phyloP scores from a whole-genome alignment of 1,284 basidiomycete genomes.

The Clitocybe nebularis region DNA sequence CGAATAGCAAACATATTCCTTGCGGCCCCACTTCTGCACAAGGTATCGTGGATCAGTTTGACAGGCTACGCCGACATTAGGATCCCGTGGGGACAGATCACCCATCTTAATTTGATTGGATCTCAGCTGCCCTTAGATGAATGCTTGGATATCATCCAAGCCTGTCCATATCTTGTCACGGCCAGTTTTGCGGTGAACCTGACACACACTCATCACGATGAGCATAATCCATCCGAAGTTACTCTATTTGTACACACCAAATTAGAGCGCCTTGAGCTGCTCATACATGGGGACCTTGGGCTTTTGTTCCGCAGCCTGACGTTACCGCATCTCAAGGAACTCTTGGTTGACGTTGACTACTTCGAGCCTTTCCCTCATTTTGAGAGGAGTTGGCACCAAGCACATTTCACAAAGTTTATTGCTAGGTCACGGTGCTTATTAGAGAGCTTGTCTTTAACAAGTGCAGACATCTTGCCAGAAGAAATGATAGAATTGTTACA shows the following conservation, averaged over 20 bases:
- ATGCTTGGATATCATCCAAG: constrained; percentile 16
- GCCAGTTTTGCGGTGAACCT: constrained; percentile 12
- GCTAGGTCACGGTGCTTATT: constrained; percentile 21
- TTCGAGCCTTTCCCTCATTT: constrained; percentile 12
- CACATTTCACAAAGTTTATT: constrained; percentile 19
- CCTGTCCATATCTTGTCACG: constrained; percentile 14
- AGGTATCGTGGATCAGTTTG: constrained; percentile 21
- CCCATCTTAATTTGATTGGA: constrained; percentile 13
- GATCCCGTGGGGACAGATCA: constrained; percentile 17
- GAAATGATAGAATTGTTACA: constrained; percentile 21
- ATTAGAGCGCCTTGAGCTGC: constrained; percentile 12
- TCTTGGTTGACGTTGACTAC: constrained; percentile 13
- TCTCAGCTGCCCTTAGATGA: constrained; percentile 14
- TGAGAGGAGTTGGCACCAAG: constrained; percentile 20
- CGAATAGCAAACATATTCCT: constrained; percentile 17
- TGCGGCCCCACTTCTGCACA: constrained; percentile 21
- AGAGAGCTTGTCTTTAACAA: constrained; percentile 19
- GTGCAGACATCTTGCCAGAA: constrained; percentile 20
- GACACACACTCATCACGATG: constrained; percentile 5
- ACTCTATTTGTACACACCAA: constrained; percentile 5
- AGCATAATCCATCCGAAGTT: constrained; percentile 2
- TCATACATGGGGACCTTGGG: constrained; percentile 11
- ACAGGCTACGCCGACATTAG: constrained; percentile 11
- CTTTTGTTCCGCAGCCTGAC: constrained; percentile 13
- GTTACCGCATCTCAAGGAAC: constrained; percentile 14